Percentiles rank a stretch among this genome's conserved stretches.
These are phyloP conservation scores for Microdochium paspali DNA, from an alignment of 2,329 filamentous ascomycete genomes.

Conservation along the genomic window DNA sequence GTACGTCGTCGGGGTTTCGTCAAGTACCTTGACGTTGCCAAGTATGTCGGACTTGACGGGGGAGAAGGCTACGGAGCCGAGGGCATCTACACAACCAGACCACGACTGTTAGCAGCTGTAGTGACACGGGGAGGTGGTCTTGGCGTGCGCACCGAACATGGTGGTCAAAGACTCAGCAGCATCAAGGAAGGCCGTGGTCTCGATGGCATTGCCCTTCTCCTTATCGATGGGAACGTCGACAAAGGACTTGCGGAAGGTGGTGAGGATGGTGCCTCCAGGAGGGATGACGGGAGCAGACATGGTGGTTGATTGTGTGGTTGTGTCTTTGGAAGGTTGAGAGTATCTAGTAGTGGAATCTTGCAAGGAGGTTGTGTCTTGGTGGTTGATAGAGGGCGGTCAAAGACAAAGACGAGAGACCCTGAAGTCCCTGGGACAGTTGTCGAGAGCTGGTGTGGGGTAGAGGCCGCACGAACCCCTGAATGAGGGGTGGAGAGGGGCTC, in stretches of 20 bases:
- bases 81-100: conserved; percentile 37
- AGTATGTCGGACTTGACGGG: conserved; percentile 87
- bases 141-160: conserved; percentile 72
- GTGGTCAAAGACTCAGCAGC: conserved; percentile 79
- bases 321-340: conserved; percentile 4
- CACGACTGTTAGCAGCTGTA: not conserved
- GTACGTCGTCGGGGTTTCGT: conserved; percentile 8
- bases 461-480: too few species aligned
- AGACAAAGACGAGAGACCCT: too few species aligned
- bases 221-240: conserved; percentile 68
- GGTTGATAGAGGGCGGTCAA: too few species aligned
- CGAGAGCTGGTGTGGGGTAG: too few species aligned
- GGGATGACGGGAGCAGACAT: conserved; percentile 48
- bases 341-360: conserved; percentile 8
- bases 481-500: too few species aligned
- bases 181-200: conserved; percentile 82
- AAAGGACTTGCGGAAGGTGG: conserved; percentile 78
- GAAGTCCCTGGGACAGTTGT: too few species aligned
- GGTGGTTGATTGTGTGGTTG: conserved; percentile 14
- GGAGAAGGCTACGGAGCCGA: conserved; percentile 68
- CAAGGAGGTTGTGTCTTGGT: too few species aligned
- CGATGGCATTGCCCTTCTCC: conserved; percentile 65
- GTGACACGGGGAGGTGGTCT: too few species aligned
- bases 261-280: conserved; percentile 70
- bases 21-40: conserved; percentile 85